Percentiles rank a stretch among this genome's conserved stretches.
These are phyloP conservation scores for Setomelanomma holmii DNA, from an alignment of 2,329 filamentous ascomycete species.

Conservation along the genomic window DNA sequence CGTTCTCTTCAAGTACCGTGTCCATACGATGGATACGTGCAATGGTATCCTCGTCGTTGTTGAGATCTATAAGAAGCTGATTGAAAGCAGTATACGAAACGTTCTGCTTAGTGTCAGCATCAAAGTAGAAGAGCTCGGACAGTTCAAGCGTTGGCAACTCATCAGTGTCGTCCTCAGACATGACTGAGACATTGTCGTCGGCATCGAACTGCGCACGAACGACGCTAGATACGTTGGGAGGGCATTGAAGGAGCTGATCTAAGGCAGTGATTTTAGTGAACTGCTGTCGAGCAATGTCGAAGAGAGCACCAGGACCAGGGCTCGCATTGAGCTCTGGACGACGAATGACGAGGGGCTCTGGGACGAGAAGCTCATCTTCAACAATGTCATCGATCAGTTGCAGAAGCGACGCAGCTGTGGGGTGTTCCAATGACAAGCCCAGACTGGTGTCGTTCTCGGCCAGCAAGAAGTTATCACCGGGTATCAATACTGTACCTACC, in stretches of 20 bases:
- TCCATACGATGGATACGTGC: neutral
- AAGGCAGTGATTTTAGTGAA: neutral
- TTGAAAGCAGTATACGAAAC: constrained; percentile 10
- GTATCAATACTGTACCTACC: neutral
- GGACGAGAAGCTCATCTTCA: neutral
- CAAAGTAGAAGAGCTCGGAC: constrained; percentile 4
- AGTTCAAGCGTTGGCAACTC: neutral
- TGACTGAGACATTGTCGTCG: constrained; percentile 2
- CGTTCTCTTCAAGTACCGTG: neutral
- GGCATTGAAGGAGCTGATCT: neutral
- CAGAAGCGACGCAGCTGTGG: neutral
- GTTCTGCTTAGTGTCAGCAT: constrained; percentile 8
- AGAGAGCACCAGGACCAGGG: neutral
- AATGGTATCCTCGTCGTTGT: constrained; percentile 2
- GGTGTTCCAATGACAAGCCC: neutral
- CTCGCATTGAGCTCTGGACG: too few species aligned
- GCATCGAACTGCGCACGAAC: neutral
- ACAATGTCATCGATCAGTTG: neutral
- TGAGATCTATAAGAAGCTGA: constrained; percentile 1
- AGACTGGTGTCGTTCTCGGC: neutral
- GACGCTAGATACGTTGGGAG: neutral
- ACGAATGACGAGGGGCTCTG: too few species aligned
- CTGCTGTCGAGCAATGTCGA: neutral
- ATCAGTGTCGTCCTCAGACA: neutral
- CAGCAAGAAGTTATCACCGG: constrained; percentile 5